Evolutionary conservation across 2,329 filamentous ascomycete genomes (phyloP).

Genomic region (Curvularia verruculosa): DNA sequence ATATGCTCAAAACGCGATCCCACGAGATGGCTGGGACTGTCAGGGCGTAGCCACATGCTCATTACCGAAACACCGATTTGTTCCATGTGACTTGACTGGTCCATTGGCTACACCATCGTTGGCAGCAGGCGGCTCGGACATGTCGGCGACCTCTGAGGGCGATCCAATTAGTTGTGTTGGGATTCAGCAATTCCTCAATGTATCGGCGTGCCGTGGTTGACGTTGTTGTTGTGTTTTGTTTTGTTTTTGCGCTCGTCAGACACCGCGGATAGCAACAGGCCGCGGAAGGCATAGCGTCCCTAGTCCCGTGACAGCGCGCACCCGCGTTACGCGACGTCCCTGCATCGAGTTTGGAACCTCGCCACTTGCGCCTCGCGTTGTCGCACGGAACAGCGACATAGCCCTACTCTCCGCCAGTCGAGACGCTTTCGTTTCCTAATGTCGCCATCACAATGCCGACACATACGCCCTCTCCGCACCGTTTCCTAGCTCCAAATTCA

Average conservation of each 20-base stretch:
- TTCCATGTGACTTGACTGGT: not conserved
- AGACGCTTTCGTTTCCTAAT: constrained; percentile 1
- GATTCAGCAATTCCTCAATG: not conserved
- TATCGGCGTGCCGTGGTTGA: not conserved
- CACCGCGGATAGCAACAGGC: no score
- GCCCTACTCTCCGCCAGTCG: not conserved
- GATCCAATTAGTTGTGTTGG: not conserved
- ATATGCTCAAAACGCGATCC: not conserved
- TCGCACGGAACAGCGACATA: not conserved
- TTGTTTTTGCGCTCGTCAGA: not conserved
- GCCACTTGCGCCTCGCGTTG: constrained; percentile 6
- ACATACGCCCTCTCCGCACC: constrained; percentile 43
- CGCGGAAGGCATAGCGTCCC: not conserved
- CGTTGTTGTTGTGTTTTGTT: not conserved
- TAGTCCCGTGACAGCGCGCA: constrained; percentile 23
- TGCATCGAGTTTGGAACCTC: not conserved
- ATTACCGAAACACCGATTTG: constrained; percentile 6
- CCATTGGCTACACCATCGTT: not conserved
- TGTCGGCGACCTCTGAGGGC: not conserved
- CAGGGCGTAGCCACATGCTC: constrained; percentile 2
- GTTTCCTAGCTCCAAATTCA: constrained; percentile 37
- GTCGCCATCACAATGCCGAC: constrained; percentile 29
- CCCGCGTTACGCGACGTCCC: constrained; percentile 16
- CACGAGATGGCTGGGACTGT: constrained; percentile 11
- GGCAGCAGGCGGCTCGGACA: not conserved